Evolutionary conservation across 2,329 filamentous ascomycete genomes (phyloP), one percentile per base, ranked within the genome.

Genomic region (Lecanicillium sp.): DNA sequence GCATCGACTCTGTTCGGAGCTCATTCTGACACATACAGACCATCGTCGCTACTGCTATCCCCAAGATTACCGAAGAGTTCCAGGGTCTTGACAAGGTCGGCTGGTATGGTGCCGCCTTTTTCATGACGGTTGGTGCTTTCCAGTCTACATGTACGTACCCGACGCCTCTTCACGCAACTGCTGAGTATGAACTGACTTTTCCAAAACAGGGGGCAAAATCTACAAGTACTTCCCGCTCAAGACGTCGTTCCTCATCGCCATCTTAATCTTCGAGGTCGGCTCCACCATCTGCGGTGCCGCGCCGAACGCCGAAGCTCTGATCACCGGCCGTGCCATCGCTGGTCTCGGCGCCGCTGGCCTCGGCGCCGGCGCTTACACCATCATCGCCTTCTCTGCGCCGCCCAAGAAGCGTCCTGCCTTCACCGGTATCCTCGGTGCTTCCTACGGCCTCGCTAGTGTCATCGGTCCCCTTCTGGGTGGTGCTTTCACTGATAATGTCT

Each of bases 91-190:
- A 64, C 19, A 67, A 75, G 46, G 66, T 76, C 11, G 68, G 70
- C 14, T 80, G 77, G 77, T 79, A 79, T 53, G 74, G 72, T 3
- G 66, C 70, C 8, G 71, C 71, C 12, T 75, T 67, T 53, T 70
- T 73, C 54, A 58, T 72, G 42, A 67, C 67, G 5, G 52, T 67
- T 9, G 67, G 62, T 3, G 60, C 58, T 33, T 62, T 64, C 53
- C 65, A 67, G 55, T 60, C 62, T 3, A 57, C 59, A 24, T 67
- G 58, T 54, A 51, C 30, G 52, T 49, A 10, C 5, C 5, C 27
- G 27, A 29, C 8, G 8, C 27, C 15, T 12, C 7, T 56, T 60
- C 17, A 23, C 58, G 2, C 54, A 58, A 19, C 52, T 54, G 4
- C 19, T 56, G 9, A 55, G 58, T 48, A 56, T 62, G 32, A 44